Conservation (phyloP, 2,329 filamentous ascomycete genomes). For the Cercospora sojina region DNA sequence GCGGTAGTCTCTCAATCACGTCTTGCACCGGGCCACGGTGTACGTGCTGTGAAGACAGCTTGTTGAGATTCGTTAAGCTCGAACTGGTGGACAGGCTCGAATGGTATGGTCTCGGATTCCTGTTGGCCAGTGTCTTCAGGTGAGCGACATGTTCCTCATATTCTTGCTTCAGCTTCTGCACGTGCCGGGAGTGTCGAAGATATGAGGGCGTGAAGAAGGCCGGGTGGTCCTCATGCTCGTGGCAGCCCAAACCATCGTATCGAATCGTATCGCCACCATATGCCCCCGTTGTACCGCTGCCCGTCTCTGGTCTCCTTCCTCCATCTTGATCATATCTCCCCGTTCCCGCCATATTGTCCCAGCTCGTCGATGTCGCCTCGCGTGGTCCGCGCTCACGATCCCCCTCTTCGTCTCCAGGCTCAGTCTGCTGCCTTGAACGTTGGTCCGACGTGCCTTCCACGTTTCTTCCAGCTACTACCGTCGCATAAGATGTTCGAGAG, state of each 20-base stretch:
- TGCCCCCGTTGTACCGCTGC: conserved; percentile 14
- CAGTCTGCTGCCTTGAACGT: background rate
- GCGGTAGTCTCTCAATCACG: conserved; percentile 72
- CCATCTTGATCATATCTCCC: conserved; percentile 13
- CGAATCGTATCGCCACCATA: conserved; percentile 24
- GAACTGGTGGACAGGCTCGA: conserved; percentile 55
- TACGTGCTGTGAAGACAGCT: conserved; percentile 55
- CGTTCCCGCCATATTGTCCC: conserved; percentile 12
- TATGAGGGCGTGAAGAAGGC: conserved; percentile 82
- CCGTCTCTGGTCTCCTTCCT: conserved; percentile 15
- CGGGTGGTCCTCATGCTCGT: conserved; percentile 30
- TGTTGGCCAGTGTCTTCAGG: conserved; percentile 29
- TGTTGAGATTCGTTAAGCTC: conserved; percentile 59
- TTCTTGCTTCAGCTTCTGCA: conserved; percentile 63
- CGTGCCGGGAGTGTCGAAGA: conserved; percentile 72
- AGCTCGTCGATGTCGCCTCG: background rate
- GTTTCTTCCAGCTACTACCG: conserved; percentile 54
- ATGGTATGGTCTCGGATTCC: conserved; percentile 13
- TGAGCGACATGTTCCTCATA: conserved; percentile 55
- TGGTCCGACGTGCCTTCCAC: background rate
- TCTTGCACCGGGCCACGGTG: conserved; percentile 81
- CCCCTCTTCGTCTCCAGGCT: background rate
- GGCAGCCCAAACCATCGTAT: conserved; percentile 23
- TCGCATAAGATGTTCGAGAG: conserved; percentile 62
- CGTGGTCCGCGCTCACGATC: conserved; percentile 7